Evolutionary conservation across 2,329 filamentous ascomycete species (phyloP).

Genomic region (Sodiomyces alkalinus): DNA sequence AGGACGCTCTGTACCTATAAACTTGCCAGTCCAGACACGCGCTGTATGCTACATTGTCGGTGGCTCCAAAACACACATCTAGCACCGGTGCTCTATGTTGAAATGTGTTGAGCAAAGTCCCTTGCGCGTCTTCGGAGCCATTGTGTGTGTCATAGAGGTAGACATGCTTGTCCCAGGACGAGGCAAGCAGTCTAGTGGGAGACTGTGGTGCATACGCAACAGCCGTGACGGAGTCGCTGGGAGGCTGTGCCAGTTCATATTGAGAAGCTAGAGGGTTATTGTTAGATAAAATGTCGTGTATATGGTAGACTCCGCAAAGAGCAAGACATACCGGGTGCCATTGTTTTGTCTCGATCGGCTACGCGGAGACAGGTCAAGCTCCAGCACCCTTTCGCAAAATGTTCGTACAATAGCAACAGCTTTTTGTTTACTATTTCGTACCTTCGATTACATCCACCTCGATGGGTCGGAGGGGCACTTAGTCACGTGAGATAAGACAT

Average conservation of each 20-base stretch:
- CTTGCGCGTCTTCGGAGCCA: slow-evolving; percentile 38
- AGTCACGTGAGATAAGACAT: slow-evolving; percentile 3
- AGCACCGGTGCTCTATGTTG: slow-evolving; percentile 76
- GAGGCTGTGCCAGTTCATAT: slow-evolving; percentile 70
- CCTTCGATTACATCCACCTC: too few species aligned
- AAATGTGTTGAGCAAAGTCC: slow-evolving; percentile 54
- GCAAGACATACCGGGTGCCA: too few species aligned
- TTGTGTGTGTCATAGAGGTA: slow-evolving; percentile 69
- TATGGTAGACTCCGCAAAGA: too few species aligned
- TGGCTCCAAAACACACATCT: slow-evolving; percentile 78
- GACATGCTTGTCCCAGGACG: slow-evolving; percentile 86
- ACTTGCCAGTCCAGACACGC: slow-evolving; percentile 82
- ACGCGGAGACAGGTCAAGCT: too few species aligned
- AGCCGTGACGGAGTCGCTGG: slow-evolving; percentile 74
- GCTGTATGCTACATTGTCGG: slow-evolving; percentile 71
- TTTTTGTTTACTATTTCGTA: too few species aligned
- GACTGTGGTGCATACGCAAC: slow-evolving; percentile 70
- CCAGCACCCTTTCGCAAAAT: too few species aligned
- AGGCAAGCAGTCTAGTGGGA: slow-evolving; percentile 66
- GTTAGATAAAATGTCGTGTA: too few species aligned
- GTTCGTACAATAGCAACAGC: too few species aligned
- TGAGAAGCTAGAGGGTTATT: slow-evolving; percentile 60
- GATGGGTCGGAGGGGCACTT: slow-evolving; percentile 2
- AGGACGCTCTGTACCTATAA: slow-evolving; percentile 41
- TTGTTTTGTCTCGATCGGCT: too few species aligned